Percentiles rank a stretch among this genome's conserved stretches.
Conservation (phyloP, 2,329 filamentous ascomycete genomes). For the Alternaria angustiovoidea region DNA sequence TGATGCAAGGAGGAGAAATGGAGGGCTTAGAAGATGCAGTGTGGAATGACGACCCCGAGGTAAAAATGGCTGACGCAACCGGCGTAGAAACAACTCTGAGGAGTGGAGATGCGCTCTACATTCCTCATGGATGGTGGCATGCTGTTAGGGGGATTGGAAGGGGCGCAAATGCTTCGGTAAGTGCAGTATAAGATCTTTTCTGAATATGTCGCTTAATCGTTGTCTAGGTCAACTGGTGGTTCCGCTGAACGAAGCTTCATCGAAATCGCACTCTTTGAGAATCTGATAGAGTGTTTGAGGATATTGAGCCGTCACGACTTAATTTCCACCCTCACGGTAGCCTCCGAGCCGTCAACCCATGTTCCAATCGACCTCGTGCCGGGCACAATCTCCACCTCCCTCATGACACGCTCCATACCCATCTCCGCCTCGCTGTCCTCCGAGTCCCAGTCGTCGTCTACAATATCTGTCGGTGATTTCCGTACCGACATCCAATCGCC, state of each 20-base stretch:
- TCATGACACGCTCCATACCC: constrained; percentile 75
- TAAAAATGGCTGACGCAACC: constrained; percentile 11
- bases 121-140: constrained; percentile 89
- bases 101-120: constrained; percentile 76
- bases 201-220: not conserved
- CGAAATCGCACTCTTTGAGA: no score
- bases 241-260: constrained; percentile 60
- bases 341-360: constrained; percentile 78
- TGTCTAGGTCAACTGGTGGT: constrained; percentile 78
- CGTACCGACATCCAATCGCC: constrained; percentile 84
- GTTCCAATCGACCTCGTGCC: constrained; percentile 84
- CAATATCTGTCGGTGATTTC: constrained; percentile 66
- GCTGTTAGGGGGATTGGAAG: constrained; percentile 72
- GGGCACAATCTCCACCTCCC: constrained; percentile 81
- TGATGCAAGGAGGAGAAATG: constrained; percentile 86
- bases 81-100: constrained; percentile 58
- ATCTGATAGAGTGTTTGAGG: not conserved
- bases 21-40: constrained; percentile 71
- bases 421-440: constrained; percentile 57
- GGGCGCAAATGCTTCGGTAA: constrained; percentile 66
- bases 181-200: constrained; percentile 9
- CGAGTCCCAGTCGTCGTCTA: constrained; percentile 58
- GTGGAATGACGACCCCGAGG: constrained; percentile 64
- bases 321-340: constrained; percentile 73
- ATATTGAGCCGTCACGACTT: constrained; percentile 13